Percentiles rank a stretch among this genome's conserved stretches.
Evolutionary conservation across 306 rosid species (phyloP).

Genomic region (Vachellia pachyceras): DNA sequence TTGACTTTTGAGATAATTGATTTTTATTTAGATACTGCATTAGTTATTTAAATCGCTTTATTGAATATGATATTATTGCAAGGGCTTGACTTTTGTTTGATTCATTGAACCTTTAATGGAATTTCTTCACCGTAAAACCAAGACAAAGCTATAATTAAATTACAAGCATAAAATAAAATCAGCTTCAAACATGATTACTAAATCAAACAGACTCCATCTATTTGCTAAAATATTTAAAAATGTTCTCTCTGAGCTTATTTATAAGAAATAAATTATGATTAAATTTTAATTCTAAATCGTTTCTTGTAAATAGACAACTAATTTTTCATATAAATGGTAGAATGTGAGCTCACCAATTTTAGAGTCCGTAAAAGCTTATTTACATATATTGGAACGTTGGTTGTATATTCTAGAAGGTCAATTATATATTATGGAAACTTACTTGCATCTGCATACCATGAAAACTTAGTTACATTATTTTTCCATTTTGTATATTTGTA

Average conservation of each 20-base stretch:
- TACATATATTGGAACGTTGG: no score
- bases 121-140: neutral
- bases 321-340: neutral
- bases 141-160: no score
- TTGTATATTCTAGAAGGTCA: no score
- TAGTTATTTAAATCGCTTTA: neutral
- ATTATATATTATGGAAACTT: no score
- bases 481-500: no score
- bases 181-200: no score
- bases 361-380: no score
- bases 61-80: neutral
- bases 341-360: no score
- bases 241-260: neutral
- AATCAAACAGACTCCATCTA: neutral
- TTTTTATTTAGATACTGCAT: neutral
- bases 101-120: neutral
- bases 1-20: neutral
- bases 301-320: neutral
- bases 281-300: neutral
- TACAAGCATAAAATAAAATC: no score
- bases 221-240: neutral
- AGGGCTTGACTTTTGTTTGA: neutral
- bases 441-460: no score
- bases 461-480: no score
- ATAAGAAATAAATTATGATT: neutral